Conservation (phyloP, 192 early-diverging fungal species). For the Jimgerdemannia lactiflua region DNA sequence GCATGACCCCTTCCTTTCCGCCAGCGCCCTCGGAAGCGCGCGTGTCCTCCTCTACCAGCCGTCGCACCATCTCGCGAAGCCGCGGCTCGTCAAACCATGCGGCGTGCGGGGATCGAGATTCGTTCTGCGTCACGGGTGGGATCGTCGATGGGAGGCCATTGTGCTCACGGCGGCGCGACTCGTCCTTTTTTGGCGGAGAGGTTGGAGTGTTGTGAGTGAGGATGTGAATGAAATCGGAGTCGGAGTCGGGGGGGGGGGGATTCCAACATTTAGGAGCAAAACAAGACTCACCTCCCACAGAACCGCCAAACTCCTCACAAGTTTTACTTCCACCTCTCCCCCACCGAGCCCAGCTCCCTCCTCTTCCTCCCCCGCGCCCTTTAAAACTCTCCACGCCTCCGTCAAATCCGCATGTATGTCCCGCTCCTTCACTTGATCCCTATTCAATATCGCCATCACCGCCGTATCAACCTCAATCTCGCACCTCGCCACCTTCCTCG, state of each 20-base stretch:
- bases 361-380: neutral
- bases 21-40: neutral
- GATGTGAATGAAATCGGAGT: too few relatives aligned
- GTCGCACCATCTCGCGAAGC: constrained; percentile 7
- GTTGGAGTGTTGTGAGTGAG: too few relatives aligned
- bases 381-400: constrained; percentile 25
- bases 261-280: too few relatives aligned
- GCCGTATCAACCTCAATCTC: constrained; percentile 77
- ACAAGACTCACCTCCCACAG: constrained; percentile 41
- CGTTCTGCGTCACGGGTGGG: constrained; percentile 9
- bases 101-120: neutral
- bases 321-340: constrained; percentile 25
- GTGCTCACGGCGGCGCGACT: constrained; percentile 38
- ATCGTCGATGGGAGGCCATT: neutral
- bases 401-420: constrained; percentile 39
- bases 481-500: too few relatives aligned
- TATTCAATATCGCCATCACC: constrained; percentile 63
- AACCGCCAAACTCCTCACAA: constrained; percentile 57
- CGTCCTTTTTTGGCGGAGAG: constrained; percentile 32
- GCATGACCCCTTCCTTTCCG: neutral
- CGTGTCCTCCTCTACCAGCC: neutral
- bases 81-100: constrained; percentile 14
- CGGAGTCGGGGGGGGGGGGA: too few relatives aligned
- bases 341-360: too few relatives aligned
- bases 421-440: constrained; percentile 43